phyloP scores from a whole-genome alignment of 768 basidiomycete genomes.

The Termitomyces eurrhizus region DNA sequence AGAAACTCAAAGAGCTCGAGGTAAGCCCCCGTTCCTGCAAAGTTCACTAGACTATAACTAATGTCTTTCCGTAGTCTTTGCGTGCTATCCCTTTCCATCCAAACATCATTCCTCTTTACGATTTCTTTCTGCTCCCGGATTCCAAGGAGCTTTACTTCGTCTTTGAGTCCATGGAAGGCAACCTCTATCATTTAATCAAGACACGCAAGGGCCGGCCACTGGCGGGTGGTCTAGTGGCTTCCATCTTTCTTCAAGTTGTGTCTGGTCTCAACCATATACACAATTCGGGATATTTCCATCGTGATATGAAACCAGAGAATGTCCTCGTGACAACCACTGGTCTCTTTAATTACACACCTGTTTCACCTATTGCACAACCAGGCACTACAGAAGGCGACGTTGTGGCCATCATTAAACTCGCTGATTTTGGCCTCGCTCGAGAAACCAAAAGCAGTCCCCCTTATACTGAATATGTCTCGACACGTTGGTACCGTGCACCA shows the following conservation, averaged over 20 bases:
- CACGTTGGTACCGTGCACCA: conserved; percentile 99
- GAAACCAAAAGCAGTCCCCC: conserved; percentile 87
- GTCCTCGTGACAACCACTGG: conserved; percentile 98
- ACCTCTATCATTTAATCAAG: conserved; percentile 98
- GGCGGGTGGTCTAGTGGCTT: conserved; percentile 94
- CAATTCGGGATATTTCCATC: conserved; percentile 90
- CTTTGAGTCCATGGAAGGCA: conserved; percentile 99
- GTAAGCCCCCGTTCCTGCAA: conserved; percentile 38
- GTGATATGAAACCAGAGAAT: conserved; percentile 99
- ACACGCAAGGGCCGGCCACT: conserved; percentile 91
- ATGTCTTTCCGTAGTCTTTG: conserved; percentile 62
- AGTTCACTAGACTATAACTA: conserved; percentile 11
- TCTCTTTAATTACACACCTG: conserved; percentile 83
- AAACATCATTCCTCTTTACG: conserved; percentile 98
- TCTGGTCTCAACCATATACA: conserved; percentile 93
- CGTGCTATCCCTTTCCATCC: conserved; percentile 93
- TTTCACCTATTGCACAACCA: conserved; percentile 63
- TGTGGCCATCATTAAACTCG: conserved; percentile 93
- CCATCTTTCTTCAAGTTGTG: conserved; percentile 91
- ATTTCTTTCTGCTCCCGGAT: conserved; percentile 96
- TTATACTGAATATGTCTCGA: conserved; percentile 98
- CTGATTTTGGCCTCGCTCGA: conserved; percentile 95
- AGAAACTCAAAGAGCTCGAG: conserved; percentile 92
- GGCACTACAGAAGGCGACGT: conserved; percentile 82
- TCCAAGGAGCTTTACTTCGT: conserved; percentile 98